Evolutionary conservation across 352 stramenopile genomes (phyloP).

Genomic region (Stramenopiles sp.): DNA sequence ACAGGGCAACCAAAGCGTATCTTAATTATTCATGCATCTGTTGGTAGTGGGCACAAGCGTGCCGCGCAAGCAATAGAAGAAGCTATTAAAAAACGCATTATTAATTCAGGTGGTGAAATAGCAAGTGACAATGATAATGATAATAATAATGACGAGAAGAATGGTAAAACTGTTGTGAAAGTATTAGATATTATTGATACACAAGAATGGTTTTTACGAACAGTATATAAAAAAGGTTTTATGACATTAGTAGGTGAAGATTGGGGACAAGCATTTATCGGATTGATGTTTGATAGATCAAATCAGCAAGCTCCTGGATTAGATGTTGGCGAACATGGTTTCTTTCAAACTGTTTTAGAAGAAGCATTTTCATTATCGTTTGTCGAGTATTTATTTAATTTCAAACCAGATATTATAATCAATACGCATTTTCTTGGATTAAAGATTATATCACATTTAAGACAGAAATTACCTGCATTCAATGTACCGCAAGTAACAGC

Average conservation of each 20-base stretch:
- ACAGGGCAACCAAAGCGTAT: background rate
- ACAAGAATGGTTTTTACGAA: background rate
- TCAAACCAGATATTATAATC: background rate
- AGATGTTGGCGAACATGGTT: background rate
- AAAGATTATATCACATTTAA: background rate
- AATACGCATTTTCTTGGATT: background rate
- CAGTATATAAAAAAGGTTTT: background rate
- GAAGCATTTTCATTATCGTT: background rate
- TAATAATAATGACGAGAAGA: background rate
- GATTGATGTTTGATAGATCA: background rate
- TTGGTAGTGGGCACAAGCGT: background rate
- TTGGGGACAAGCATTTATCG: background rate
- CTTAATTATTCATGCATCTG: background rate
- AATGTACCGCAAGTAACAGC: background rate
- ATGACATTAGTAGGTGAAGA: background rate
- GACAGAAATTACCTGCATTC: background rate
- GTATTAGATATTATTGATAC: background rate
- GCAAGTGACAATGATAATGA: background rate
- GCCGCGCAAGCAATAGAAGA: background rate
- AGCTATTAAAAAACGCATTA: background rate
- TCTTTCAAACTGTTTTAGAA: background rate
- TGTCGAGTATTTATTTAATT: background rate
- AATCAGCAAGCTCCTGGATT: background rate
- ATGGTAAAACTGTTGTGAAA: background rate
- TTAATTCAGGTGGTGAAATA: background rate